phyloP scores from a whole-genome alignment of 768 basidiomycete genomes.

The Trametes maxima region DNA sequence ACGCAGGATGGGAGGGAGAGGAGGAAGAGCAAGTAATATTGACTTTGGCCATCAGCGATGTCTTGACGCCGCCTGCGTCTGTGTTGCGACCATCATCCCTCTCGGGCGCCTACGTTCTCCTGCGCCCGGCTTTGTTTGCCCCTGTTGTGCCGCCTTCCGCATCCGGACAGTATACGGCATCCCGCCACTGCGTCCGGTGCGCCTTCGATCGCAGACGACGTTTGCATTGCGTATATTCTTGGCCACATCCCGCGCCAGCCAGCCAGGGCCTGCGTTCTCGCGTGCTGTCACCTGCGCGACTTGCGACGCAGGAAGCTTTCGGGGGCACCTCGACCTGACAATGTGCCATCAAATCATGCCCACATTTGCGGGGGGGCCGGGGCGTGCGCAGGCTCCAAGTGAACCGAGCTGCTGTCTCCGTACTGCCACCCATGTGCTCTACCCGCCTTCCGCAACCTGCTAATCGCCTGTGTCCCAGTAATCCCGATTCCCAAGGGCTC shows the following conservation, averaged over 20 bases:
- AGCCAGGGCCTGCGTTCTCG: neutral
- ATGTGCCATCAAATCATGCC: neutral
- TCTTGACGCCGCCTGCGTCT: constrained; percentile 12
- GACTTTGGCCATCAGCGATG: constrained; percentile 21
- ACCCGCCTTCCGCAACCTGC: neutral
- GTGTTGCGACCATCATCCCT: constrained; percentile 22
- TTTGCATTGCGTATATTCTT: too few species aligned
- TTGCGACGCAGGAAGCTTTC: neutral
- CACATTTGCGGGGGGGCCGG: neutral
- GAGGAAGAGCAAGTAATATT: constrained; percentile 13
- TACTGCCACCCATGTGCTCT: constrained; percentile 19
- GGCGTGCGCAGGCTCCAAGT: neutral
- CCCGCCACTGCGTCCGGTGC: constrained; percentile 2
- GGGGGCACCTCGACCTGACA: neutral
- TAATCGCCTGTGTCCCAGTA: neutral
- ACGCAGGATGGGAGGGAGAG: constrained; percentile 9
- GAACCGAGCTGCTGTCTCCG: constrained; percentile 14
- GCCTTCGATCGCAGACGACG: neutral
- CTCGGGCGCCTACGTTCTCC: neutral
- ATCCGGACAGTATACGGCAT: constrained; percentile 9
- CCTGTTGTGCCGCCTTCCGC: neutral
- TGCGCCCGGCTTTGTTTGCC: neutral
- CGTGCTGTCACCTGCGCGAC: neutral
- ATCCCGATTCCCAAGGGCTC: neutral
- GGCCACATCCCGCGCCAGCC: too few species aligned